A percentile compares a stretch with the other conserved stretches of the same genome.
phyloP scores from a whole-genome alignment of 2,329 filamentous ascomycete species.

The Aureobasidium sp. region DNA sequence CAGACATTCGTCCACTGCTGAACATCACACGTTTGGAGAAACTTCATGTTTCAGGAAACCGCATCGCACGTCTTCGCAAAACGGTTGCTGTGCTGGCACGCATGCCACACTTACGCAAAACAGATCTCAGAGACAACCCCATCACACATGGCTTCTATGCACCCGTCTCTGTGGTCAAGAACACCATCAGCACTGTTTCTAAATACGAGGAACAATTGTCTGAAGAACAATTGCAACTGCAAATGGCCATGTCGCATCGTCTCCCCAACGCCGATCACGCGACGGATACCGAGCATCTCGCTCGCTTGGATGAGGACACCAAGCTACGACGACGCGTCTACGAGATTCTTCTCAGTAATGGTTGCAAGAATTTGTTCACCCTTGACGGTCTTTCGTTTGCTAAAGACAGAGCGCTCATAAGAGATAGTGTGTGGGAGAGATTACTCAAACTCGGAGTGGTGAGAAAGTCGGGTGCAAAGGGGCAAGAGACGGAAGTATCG shows the following conservation, averaged over 20 bases:
- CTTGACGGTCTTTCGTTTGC: slow-evolving; percentile 67
- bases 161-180: slow-evolving; percentile 36
- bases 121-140: slow-evolving; percentile 81
- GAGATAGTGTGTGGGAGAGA: slow-evolving; percentile 47
- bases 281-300: slow-evolving; percentile 51
- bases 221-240: background rate
- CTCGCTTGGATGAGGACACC: slow-evolving; percentile 72
- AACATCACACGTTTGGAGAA: slow-evolving; percentile 72
- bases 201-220: background rate
- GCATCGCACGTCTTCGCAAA: slow-evolving; percentile 61
- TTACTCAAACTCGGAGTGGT: slow-evolving; percentile 48
- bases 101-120: slow-evolving; percentile 58
- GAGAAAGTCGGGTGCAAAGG: slow-evolving; percentile 14
- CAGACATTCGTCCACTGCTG: slow-evolving; percentile 62
- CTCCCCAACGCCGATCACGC: slow-evolving; percentile 53
- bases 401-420: slow-evolving; percentile 41
- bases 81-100: slow-evolving; percentile 62
- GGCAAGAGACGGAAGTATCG: background rate
- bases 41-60: slow-evolving; percentile 69
- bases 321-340: slow-evolving; percentile 69
- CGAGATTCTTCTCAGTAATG: slow-evolving; percentile 67
- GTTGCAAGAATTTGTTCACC: slow-evolving; percentile 56
- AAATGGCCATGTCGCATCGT: slow-evolving; percentile 38
- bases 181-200: slow-evolving; percentile 16
- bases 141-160: slow-evolving; percentile 85